Percentiles rank a stretch among this genome's conserved stretches.
Conservation (phyloP, 768 basidiomycete genomes). For the Trametes coccinea region DNA sequence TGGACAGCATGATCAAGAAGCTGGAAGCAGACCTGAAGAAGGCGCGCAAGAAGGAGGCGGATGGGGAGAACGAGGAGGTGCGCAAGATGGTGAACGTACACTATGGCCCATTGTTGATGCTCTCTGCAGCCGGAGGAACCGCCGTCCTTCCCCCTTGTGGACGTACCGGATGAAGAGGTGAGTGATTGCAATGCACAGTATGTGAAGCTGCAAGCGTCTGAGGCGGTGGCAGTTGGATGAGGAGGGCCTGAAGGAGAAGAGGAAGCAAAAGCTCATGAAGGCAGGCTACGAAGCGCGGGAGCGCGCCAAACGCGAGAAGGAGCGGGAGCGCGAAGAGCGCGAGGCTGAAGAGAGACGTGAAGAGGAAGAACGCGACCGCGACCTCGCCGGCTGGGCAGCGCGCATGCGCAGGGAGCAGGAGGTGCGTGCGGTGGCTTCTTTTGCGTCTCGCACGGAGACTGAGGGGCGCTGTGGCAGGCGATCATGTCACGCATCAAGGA, state of each 20-base stretch:
- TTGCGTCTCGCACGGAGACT: neutral
- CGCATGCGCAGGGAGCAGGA: slow-evolving; percentile 80
- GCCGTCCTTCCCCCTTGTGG: slow-evolving; percentile 86
- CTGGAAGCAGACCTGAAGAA: slow-evolving; percentile 78
- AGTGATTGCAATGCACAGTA: slow-evolving; percentile 13
- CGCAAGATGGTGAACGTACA: slow-evolving; percentile 14
- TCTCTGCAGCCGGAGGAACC: slow-evolving; percentile 61
- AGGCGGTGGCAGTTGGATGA: slow-evolving; percentile 66
- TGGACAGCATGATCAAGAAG: slow-evolving; percentile 85
- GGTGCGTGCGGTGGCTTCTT: slow-evolving; percentile 41
- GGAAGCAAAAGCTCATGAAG: slow-evolving; percentile 88
- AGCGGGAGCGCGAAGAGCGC: slow-evolving; percentile 73
- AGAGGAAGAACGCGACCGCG: slow-evolving; percentile 70
- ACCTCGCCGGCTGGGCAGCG: slow-evolving; percentile 72
- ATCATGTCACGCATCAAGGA: slow-evolving; percentile 87
- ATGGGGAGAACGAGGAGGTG: slow-evolving; percentile 64
- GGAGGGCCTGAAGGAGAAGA: slow-evolving; percentile 91
- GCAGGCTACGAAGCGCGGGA: slow-evolving; percentile 91
- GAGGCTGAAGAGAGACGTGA: slow-evolving; percentile 63
- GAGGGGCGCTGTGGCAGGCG: slow-evolving; percentile 41
- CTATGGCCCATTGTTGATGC: too few species aligned
- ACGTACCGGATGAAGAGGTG: slow-evolving; percentile 87
- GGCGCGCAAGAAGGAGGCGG: slow-evolving; percentile 74
- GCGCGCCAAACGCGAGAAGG: slow-evolving; percentile 83
- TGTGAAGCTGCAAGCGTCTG: neutral